Evolutionary conservation across 345 rosid genomes (phyloP), one percentile per base, ranked within the genome.

Genomic region (Eucalyptus pauciflora): DNA sequence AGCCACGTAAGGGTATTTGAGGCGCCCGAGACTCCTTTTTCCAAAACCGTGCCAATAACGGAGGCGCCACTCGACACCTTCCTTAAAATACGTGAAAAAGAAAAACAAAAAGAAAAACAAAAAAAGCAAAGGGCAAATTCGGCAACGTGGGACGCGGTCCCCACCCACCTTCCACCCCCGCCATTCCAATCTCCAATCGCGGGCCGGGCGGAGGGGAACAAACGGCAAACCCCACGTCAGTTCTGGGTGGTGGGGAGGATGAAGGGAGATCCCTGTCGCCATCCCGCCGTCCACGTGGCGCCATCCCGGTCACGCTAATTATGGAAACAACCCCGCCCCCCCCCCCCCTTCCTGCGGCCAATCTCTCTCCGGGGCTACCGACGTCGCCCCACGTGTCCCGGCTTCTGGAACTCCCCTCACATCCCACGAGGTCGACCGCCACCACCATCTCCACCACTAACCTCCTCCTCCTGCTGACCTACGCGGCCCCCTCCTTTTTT

Each of bases 211-310:
- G 62, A 56, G 62, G 48, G 48, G 25, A 90, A 90, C 90, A 81
- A 54, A 87, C 60, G 88, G 67, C 69, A 1, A 27, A 50, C 13
- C 13, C 81, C 81, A 18, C 45, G 13, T 33, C 80, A 17, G 7
- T 16, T 27, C 15, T 22, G 1, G 17, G 37, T 31, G 37, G 37
- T 33, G 33, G 33, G n/a, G 56, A 41, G 2, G 71, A n/a, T n/a
- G n/a, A 2, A 4, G 58, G 8, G 90, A 80, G 89, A 90, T 86
- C 54, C 50, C 79, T 20, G 89, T 90, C 90, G 29, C 79, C 85
- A 45, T 88, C 94, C 11, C 15, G 54, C 91, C 92, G 92, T 91
- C 90, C 92, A 92, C 91, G 89, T 90, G 93, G 91, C 87, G 5
- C 24, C 20, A 89, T 88, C 92, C 29, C 27, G 29, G n/a, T 49